Percentiles rank a stretch among this genome's conserved stretches.
Evolutionary conservation across 345 rosid species (phyloP).

Genomic region (Brassica napus): DNA sequence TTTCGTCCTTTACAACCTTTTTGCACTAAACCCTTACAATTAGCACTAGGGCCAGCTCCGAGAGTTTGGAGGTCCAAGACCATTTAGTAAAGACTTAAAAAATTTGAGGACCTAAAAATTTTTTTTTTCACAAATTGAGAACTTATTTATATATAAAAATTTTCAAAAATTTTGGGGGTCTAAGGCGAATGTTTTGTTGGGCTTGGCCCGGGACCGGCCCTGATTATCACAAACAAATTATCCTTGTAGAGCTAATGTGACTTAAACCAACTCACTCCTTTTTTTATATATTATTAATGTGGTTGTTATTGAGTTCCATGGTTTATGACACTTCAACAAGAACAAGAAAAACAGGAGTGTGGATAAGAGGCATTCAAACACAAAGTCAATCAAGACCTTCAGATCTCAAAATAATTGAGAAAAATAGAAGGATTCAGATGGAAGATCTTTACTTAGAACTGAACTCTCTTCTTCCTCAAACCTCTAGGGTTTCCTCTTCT

Average conservation of each 20-base stretch:
- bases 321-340: neutral
- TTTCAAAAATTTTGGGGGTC: no score
- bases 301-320: neutral
- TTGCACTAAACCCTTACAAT: neutral
- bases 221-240: constrained; percentile 7
- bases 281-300: constrained; percentile 19
- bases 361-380: constrained; percentile 33
- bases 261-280: constrained; percentile 20
- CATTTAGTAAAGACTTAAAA: no score
- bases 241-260: constrained; percentile 6
- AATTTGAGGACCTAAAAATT: no score
- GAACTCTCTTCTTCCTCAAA: constrained; percentile 40
- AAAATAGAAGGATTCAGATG: constrained; percentile 40
- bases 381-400: constrained; percentile 30
- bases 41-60: no score
- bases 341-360: constrained; percentile 3
- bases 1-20: neutral
- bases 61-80: no score
- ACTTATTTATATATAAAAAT: no score
- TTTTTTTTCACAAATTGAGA: no score
- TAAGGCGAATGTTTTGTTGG: no score
- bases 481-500: constrained; percentile 31
- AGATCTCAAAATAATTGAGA: constrained; percentile 38
- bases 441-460: constrained; percentile 38
- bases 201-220: no score